Conservation (phyloP, 108 stramenopile genomes). For the Cyclotella kingstonii region DNA sequence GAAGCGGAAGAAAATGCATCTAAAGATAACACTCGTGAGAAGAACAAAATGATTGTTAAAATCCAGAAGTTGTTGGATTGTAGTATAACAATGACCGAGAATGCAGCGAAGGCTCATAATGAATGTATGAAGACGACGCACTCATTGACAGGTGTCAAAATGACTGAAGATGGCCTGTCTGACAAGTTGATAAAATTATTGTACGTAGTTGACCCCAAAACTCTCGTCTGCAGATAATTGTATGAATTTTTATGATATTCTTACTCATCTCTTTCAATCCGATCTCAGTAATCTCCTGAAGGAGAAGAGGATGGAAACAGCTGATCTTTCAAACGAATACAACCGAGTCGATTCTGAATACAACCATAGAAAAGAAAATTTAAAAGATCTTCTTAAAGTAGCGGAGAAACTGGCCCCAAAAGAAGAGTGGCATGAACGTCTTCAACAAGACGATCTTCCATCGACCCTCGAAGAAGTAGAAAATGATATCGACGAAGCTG, state of each 20-base stretch:
- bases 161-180: constrained; percentile 50
- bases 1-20: constrained; percentile 52
- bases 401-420: constrained; percentile 28
- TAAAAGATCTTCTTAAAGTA: constrained; percentile 21
- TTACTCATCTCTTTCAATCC: not conserved
- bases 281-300: constrained; percentile 12
- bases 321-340: constrained; percentile 28
- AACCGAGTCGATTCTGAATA: constrained; percentile 24
- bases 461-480: constrained; percentile 9
- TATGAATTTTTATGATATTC: not conserved
- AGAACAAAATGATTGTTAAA: constrained; percentile 41
- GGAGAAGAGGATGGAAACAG: constrained; percentile 24
- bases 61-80: constrained; percentile 47
- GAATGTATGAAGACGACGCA: constrained; percentile 52
- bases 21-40: constrained; percentile 58
- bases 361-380: constrained; percentile 16
- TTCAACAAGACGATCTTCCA: constrained; percentile 20
- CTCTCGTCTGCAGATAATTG: not conserved
- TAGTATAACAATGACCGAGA: constrained; percentile 44
- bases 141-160: constrained; percentile 44
- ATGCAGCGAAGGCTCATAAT: constrained; percentile 49
- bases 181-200: constrained; percentile 38
- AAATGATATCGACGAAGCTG: constrained; percentile 8
- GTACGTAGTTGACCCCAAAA: constrained; percentile 41
- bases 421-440: constrained; percentile 23